Conservation (phyloP, 2,329 filamentous ascomycete genomes). For the Diaporthe caulivora region DNA sequence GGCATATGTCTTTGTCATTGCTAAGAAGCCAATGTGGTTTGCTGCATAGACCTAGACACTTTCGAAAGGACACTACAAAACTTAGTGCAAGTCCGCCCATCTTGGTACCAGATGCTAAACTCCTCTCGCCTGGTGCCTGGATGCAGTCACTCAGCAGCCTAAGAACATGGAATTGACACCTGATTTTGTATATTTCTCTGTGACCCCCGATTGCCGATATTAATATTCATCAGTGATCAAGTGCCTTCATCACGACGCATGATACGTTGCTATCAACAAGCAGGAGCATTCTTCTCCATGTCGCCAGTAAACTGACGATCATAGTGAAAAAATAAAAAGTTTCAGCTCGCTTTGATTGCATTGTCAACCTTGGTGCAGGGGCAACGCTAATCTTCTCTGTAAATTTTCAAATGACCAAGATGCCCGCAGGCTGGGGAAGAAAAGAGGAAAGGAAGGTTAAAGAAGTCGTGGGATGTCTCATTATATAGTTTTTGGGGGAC, state of each 20-base stretch:
- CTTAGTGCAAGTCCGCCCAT: background rate
- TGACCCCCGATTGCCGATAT: background rate
- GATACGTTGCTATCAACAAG: background rate
- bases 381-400: slow-evolving; percentile 71
- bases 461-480: background rate
- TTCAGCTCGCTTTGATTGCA: slow-evolving; percentile 73
- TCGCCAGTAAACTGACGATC: slow-evolving; percentile 13
- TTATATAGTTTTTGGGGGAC: slow-evolving; percentile 16
- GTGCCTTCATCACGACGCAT: no score
- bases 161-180: no score
- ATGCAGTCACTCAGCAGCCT: background rate
- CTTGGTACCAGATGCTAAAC: background rate
- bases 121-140: background rate
- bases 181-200: background rate
- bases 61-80: no score
- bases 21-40: background rate
- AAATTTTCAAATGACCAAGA: slow-evolving; percentile 28
- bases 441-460: background rate
- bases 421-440: slow-evolving; percentile 27
- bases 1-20: no score
- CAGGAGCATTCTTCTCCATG: slow-evolving; percentile 28
- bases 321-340: slow-evolving; percentile 69
- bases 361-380: slow-evolving; percentile 94
- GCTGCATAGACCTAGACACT: background rate
- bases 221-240: background rate